phyloP scores from a whole-genome alignment of 2,329 filamentous ascomycete genomes.

The Aspergillus terreus region DNA sequence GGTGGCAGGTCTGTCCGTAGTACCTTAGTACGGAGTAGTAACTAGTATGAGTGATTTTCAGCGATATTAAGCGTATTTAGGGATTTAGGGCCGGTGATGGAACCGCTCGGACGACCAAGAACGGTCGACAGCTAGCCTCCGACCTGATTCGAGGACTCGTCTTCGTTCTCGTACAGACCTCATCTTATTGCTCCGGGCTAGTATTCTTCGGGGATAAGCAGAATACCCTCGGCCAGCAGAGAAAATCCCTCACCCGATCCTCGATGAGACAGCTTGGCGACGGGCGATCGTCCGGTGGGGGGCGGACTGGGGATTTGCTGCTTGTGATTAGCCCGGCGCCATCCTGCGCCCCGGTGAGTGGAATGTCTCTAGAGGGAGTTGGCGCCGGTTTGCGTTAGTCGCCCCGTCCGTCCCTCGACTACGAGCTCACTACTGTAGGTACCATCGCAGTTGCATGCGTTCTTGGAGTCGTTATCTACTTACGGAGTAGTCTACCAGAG shows the following conservation, averaged over 20 bases:
- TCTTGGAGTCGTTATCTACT: not conserved
- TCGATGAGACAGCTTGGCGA: constrained; percentile 27
- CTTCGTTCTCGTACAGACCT: too few species aligned
- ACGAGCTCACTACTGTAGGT: constrained; percentile 31
- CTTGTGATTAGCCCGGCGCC: not conserved
- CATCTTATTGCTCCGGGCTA: too few species aligned
- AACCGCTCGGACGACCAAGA: too few species aligned
- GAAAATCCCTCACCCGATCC: constrained; percentile 35
- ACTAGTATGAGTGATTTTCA: too few species aligned
- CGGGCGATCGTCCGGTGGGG: constrained; percentile 31
- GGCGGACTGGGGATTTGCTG: constrained; percentile 10
- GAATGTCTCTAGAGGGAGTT: not conserved
- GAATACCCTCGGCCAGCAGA: not conserved
- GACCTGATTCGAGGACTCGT: too few species aligned
- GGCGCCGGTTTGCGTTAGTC: constrained; percentile 19
- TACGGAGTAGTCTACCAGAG: too few species aligned
- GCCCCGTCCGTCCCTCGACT: constrained; percentile 7
- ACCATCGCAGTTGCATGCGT: constrained; percentile 14
- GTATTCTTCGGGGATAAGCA: not conserved
- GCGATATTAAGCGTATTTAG: not conserved
- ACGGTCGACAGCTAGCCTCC: too few species aligned
- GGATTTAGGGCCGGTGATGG: not conserved
- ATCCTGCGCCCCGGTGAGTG: constrained; percentile 10
- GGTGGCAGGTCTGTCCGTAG: too few species aligned
- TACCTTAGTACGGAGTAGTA: too few species aligned